Evolutionary conservation across 768 basidiomycete genomes (phyloP).

Genomic region (Butyriboletus loyo): DNA sequence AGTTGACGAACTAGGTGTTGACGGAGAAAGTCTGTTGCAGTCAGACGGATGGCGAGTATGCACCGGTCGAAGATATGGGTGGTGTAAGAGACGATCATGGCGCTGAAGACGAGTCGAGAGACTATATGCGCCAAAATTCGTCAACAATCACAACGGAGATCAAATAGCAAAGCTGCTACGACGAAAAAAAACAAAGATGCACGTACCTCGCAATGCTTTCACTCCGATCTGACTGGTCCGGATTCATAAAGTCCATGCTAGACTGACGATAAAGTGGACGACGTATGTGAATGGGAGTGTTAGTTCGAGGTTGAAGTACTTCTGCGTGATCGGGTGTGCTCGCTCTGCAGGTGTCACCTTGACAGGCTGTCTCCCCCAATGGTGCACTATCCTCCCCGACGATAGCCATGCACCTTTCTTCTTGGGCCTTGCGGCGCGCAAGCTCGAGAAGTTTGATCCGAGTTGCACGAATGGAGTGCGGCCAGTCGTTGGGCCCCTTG

Average conservation of each 20-base stretch:
- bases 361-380: conserved; percentile 10
- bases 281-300: conserved; percentile 46
- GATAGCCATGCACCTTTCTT: conserved; percentile 40
- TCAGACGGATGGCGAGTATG: conserved; percentile 23
- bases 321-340: conserved; percentile 34
- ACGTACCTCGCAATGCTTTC: conserved; percentile 63
- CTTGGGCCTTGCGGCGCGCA: conserved; percentile 62
- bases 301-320: conserved; percentile 46
- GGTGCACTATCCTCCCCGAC: conserved; percentile 45
- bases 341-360: conserved; percentile 8
- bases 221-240: conserved; percentile 40
- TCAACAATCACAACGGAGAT: conserved; percentile 9
- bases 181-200: conserved; percentile 1
- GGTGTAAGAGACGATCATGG: conserved; percentile 58
- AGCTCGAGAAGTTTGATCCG: conserved; percentile 80
- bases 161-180: neutral
- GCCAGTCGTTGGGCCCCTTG: conserved; percentile 78
- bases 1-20: conserved; percentile 65
- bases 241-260: conserved; percentile 82
- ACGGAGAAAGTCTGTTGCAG: conserved; percentile 34
- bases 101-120: conserved; percentile 67
- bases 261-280: conserved; percentile 72
- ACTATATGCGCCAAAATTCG: conserved; percentile 34
- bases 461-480: conserved; percentile 77
- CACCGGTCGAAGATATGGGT: conserved; percentile 52